Conservation (phyloP, 1,284 basidiomycete genomes). For the Moesziomyces globuligerus region DNA sequence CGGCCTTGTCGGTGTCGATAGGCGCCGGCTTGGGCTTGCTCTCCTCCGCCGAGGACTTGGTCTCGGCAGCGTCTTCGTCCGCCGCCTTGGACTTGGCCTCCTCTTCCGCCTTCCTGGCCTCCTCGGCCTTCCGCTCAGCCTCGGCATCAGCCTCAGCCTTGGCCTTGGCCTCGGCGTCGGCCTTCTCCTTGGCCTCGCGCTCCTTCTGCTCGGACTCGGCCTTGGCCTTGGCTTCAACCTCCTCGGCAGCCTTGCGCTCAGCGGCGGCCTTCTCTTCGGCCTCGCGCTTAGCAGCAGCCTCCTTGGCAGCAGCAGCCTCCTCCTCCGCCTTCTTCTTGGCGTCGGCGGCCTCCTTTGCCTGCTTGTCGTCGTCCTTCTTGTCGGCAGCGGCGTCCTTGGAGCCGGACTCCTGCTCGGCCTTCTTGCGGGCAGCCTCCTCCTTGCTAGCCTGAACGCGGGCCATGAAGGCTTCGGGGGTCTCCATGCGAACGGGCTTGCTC, state of each 20-base stretch:
- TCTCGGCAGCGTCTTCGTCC: constrained; percentile 34
- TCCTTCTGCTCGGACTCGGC: constrained; percentile 43
- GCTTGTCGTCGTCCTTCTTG: constrained; percentile 38
- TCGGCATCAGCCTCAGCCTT: constrained; percentile 20
- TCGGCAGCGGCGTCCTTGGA: constrained; percentile 39
- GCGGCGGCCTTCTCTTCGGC: constrained; percentile 42
- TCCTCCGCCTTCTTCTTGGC: constrained; percentile 48
- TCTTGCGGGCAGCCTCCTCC: constrained; percentile 54
- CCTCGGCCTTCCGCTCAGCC: constrained; percentile 33
- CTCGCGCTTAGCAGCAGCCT: constrained; percentile 34
- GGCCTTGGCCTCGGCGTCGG: constrained; percentile 28
- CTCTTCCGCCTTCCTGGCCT: constrained; percentile 43
- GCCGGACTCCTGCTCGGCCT: constrained; percentile 41
- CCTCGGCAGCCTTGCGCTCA: constrained; percentile 40
- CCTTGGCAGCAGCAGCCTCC: constrained; percentile 39
- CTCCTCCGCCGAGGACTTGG: constrained; percentile 39
- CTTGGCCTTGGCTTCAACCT: constrained; percentile 36
- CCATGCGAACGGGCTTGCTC: constrained; percentile 55
- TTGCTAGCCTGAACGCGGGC: constrained; percentile 52
- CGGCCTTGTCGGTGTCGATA: constrained; percentile 45
- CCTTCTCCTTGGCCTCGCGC: constrained; percentile 40
- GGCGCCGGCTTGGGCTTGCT: constrained; percentile 46
- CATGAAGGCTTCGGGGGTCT: constrained; percentile 61
- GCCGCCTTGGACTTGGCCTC: constrained; percentile 40
- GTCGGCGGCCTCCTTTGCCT: constrained; percentile 30